Percentiles rank a stretch among this genome's conserved stretches.
These are phyloP conservation scores for Eustoma russellianum DNA, from an alignment of 257 asterid genomes.

Conservation along the genomic window DNA sequence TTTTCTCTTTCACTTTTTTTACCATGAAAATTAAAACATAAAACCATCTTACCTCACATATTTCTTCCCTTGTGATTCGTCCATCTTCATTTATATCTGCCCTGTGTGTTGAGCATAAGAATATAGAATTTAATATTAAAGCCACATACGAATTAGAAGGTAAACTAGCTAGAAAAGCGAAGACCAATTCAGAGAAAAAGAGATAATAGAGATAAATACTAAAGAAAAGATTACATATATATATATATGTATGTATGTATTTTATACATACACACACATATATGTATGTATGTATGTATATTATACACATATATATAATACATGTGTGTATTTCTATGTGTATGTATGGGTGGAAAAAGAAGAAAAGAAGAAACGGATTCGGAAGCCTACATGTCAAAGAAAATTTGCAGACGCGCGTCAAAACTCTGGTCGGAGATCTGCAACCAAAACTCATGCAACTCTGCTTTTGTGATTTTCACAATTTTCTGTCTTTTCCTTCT, in stretches of 20 bases:
- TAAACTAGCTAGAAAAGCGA: too few relatives aligned
- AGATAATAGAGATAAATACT: not conserved
- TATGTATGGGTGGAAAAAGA: too few relatives aligned
- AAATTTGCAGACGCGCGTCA: constrained; percentile 90
- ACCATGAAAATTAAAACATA: constrained; percentile 4
- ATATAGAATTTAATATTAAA: not conserved
- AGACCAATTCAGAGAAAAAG: too few relatives aligned
- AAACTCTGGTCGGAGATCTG: constrained; percentile 82
- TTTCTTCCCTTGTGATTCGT: constrained; percentile 79
- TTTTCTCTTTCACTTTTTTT: not conserved
- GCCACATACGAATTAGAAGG: not conserved
- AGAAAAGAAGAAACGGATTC: not conserved
- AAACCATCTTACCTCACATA: constrained; percentile 55
- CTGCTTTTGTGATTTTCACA: constrained; percentile 53
- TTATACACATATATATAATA: too few relatives aligned
- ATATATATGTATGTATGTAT: too few relatives aligned
- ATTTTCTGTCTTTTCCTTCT: constrained; percentile 61
- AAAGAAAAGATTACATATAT: not conserved
- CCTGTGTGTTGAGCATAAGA: constrained; percentile 26
- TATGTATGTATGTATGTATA: too few relatives aligned
- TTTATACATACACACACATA: too few relatives aligned
- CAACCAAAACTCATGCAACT: constrained; percentile 77
- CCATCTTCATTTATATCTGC: constrained; percentile 89
- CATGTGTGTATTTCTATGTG: too few relatives aligned
- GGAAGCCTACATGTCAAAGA: constrained; percentile 74